Conservation (phyloP, 768 basidiomycete species). For the Rhizopogon rudus region DNA sequence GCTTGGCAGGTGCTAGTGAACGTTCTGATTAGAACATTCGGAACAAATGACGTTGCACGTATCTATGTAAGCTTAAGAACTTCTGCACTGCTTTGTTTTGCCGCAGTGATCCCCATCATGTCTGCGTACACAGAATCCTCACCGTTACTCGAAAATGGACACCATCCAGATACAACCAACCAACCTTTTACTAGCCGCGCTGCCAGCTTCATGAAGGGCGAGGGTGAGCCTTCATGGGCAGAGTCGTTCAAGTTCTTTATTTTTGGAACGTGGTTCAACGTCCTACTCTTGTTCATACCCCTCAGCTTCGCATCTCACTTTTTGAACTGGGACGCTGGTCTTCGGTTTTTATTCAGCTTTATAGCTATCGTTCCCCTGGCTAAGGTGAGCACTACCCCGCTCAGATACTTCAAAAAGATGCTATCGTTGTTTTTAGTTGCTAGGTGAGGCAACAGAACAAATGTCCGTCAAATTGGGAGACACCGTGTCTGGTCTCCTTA, state of each 20-base stretch:
- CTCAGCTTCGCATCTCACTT: slow-evolving; percentile 62
- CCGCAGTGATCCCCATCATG: slow-evolving; percentile 7
- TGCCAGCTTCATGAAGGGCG: slow-evolving; percentile 40
- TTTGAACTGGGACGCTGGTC: slow-evolving; percentile 67
- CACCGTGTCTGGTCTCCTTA: slow-evolving; percentile 82
- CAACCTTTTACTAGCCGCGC: slow-evolving; percentile 21
- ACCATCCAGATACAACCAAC: slow-evolving; percentile 9
- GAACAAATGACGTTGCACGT: no score
- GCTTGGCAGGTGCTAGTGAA: no score
- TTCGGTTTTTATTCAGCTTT: slow-evolving; percentile 72
- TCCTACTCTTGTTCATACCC: slow-evolving; percentile 78
- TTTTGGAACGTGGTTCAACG: slow-evolving; percentile 64
- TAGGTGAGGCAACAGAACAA: slow-evolving; percentile 81
- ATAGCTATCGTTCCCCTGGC: slow-evolving; percentile 85
- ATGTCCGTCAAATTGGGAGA: slow-evolving; percentile 75
- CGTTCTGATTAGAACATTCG: no score
- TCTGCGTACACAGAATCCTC: slow-evolving; percentile 36
- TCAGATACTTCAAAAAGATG: background rate
- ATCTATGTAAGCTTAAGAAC: no score
- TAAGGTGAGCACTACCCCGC: slow-evolving; percentile 43
- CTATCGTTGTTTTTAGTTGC: slow-evolving; percentile 38
- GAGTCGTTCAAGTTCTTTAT: slow-evolving; percentile 57
- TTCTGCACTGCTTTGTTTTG: no score
- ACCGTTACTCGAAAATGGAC: slow-evolving; percentile 43
- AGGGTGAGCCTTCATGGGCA: slow-evolving; percentile 60